Conservation (phyloP, 805 yeast species). For the Metschnikowia santaceciliae region DNA sequence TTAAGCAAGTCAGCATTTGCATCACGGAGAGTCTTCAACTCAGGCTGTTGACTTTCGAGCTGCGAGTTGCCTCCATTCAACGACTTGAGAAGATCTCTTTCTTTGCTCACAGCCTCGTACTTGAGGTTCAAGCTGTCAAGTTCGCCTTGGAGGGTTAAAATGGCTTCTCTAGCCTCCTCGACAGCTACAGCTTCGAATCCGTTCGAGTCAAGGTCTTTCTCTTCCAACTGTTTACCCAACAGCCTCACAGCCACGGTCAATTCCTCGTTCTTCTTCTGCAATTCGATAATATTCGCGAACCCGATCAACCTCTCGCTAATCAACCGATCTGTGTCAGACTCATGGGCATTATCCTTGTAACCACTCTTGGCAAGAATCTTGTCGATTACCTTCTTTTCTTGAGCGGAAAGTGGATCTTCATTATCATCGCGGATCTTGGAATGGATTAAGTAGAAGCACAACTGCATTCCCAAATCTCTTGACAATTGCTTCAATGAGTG, state of each 20-base stretch:
- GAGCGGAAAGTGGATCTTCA: constrained; percentile 57
- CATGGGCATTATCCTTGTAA: constrained; percentile 24
- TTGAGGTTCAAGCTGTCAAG: constrained; percentile 48
- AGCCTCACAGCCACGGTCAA: constrained; percentile 64
- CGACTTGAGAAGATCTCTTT: constrained; percentile 62
- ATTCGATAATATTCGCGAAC: constrained; percentile 62
- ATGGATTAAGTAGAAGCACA: constrained; percentile 70
- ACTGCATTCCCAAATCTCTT: constrained; percentile 74
- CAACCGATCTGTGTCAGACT: constrained; percentile 65
- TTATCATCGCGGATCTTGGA: constrained; percentile 52
- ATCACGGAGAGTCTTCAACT: constrained; percentile 23
- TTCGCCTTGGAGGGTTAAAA: constrained; percentile 57
- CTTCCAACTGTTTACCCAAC: constrained; percentile 68
- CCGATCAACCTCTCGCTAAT: constrained; percentile 72
- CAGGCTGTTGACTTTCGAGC: constrained; percentile 13
- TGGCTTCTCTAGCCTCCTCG: constrained; percentile 67
- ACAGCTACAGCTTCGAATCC: constrained; percentile 46
- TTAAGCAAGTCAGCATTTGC: constrained; percentile 28
- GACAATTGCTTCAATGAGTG: constrained; percentile 52
- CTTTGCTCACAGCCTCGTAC: constrained; percentile 53
- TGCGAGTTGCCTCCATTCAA: constrained; percentile 2
- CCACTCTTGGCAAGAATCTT: constrained; percentile 45
- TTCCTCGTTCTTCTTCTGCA: constrained; percentile 73
- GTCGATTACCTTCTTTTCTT: constrained; percentile 63
- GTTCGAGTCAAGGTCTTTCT: constrained; percentile 46